Evolutionary conservation across 148 eudicot species (phyloP).

Genomic region (Camellia japonica): DNA sequence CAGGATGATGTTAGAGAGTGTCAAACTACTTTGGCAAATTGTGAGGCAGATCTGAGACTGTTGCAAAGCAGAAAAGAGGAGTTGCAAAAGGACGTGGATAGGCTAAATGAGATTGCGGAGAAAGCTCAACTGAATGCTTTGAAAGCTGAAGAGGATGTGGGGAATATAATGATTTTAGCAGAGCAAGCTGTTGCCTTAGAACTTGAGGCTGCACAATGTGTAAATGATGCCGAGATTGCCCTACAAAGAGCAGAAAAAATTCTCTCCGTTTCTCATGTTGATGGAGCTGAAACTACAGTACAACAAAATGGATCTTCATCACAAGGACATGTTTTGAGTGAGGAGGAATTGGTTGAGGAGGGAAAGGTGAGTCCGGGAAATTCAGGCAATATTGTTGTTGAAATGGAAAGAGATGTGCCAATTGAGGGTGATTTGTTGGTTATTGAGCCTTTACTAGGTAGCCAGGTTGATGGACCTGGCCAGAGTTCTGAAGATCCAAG

Average conservation of each 20-base stretch:
- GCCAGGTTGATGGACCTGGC: constrained; percentile 30
- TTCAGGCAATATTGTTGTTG: constrained; percentile 32
- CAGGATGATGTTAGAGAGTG: constrained; percentile 61
- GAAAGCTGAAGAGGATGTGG: constrained; percentile 89
- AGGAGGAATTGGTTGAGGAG: constrained; percentile 44
- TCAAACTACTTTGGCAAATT: constrained; percentile 43
- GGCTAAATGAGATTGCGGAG: constrained; percentile 68
- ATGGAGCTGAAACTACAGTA: constrained; percentile 37
- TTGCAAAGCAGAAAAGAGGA: constrained; percentile 69
- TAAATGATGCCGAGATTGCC: constrained; percentile 82
- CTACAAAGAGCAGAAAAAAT: constrained; percentile 64
- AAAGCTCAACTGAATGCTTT: constrained; percentile 60
- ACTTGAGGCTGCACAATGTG: constrained; percentile 79
- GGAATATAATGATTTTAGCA: constrained; percentile 88
- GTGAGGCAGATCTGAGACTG: constrained; percentile 64
- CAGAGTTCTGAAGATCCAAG: constrained; percentile 38
- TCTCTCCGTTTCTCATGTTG: constrained; percentile 45
- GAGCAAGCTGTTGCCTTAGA: constrained; percentile 98
- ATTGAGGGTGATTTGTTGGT: constrained; percentile 37
- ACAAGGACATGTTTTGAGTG: constrained; percentile 23
- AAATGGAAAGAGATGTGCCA: constrained; percentile 34
- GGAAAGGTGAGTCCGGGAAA: constrained; percentile 31
- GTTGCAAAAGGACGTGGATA: constrained; percentile 70
- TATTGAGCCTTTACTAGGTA: constrained; percentile 33
- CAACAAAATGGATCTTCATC: constrained; percentile 38